phyloP scores from a whole-genome alignment of 768 basidiomycete species.

The Lactifluus rugatus region DNA sequence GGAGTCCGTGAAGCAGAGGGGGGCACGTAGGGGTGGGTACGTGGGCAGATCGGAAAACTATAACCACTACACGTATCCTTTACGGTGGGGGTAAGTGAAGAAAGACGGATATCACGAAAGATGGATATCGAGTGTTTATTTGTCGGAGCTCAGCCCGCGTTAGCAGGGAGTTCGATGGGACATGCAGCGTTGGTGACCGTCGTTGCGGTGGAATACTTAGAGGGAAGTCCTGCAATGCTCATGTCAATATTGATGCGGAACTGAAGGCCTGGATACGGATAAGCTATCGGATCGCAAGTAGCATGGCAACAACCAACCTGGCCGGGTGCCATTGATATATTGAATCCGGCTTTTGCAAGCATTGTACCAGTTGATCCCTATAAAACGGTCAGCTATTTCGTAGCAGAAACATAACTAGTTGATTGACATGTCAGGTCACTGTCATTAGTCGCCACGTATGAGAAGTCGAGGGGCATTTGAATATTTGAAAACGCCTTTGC shows the following conservation, averaged over 20 bases:
- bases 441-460: constrained; percentile 68
- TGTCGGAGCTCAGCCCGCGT: constrained; percentile 17
- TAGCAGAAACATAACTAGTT: constrained; percentile 7
- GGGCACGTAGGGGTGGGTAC: background rate
- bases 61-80: background rate
- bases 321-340: constrained; percentile 42
- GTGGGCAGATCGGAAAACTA: background rate
- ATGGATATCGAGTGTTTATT: background rate
- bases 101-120: background rate
- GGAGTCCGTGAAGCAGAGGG: constrained; percentile 1
- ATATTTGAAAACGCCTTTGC: constrained; percentile 60
- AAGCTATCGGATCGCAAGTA: background rate
- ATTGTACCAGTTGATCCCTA: constrained; percentile 69
- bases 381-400: constrained; percentile 4
- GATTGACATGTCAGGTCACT: constrained; percentile 74
- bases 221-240: constrained; percentile 30
- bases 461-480: constrained; percentile 71
- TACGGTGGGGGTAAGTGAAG: background rate
- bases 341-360: constrained; percentile 57
- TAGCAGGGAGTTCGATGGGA: constrained; percentile 26
- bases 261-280: constrained; percentile 22
- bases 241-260: constrained; percentile 29
- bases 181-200: constrained; percentile 26
- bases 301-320: constrained; percentile 37
- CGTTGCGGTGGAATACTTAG: constrained; percentile 25